Conservation (phyloP, 306 rosid species). For the Ormosia semicastrata region DNA sequence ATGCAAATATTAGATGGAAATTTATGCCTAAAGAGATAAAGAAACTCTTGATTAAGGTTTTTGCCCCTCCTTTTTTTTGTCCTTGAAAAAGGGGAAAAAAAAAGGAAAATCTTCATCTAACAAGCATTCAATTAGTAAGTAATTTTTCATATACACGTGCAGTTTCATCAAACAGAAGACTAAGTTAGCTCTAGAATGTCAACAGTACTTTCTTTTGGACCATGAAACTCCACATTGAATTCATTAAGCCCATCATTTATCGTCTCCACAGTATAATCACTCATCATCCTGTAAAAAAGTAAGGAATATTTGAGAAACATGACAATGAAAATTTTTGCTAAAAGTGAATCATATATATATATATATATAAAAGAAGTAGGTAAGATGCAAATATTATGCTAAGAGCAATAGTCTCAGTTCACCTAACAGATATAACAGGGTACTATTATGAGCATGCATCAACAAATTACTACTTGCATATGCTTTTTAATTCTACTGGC, state of each 20-base stretch:
- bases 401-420: neutral
- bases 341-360: neutral
- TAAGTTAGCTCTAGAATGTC: slow-evolving; percentile 21
- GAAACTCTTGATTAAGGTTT: neutral
- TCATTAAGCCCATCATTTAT: slow-evolving; percentile 93
- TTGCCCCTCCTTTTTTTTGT: neutral
- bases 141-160: slow-evolving; percentile 1
- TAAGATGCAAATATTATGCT: neutral
- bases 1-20: slow-evolving; percentile 4
- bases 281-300: slow-evolving; percentile 89
- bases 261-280: slow-evolving; percentile 96
- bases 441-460: slow-evolving; percentile 6
- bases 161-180: slow-evolving; percentile 16
- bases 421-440: slow-evolving; percentile 4
- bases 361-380: neutral
- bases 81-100: neutral
- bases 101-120: neutral
- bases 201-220: slow-evolving; percentile 93
- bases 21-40: neutral
- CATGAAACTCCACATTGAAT: slow-evolving; percentile 94
- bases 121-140: neutral
- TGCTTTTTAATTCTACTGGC: neutral
- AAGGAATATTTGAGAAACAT: slow-evolving; percentile 17
- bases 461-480: neutral
- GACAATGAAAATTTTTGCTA: neutral